These are phyloP conservation scores for Vitis vinifera DNA, from an alignment of 164 flowering plant species.

Conservation along the genomic window ASM3070453v1 NC_081810.1:7048501-7049000, in stretches of 20 bases:
- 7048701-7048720: conserved; percentile 50
- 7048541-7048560: conserved; percentile 60
- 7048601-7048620: conserved; percentile 25
- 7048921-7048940: conserved; percentile 50
- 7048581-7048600: conserved; percentile 47
- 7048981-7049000: conserved; percentile 28
- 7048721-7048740: conserved; percentile 68
- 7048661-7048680: conserved; percentile 69
- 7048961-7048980: conserved; percentile 23
- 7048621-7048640: conserved; percentile 80
- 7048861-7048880: conserved; percentile 80
- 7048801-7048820: conserved; percentile 68
- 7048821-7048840: conserved; percentile 82
- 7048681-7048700: conserved; percentile 64
- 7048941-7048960: conserved; percentile 68
- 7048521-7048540: conserved; percentile 75
- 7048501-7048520: conserved; percentile 49
- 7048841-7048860: conserved; percentile 81
- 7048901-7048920: conserved; percentile 43
- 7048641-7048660: conserved; percentile 88
- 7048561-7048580: conserved; percentile 70
- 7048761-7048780: conserved; percentile 86
- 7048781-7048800: conserved; percentile 55
- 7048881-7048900: conserved; percentile 91
- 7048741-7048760: conserved; percentile 72